Base-by-base conservation (phyloP, 2,329 filamentous ascomycete species). In the Pyrenochaeta sp. region DNA sequence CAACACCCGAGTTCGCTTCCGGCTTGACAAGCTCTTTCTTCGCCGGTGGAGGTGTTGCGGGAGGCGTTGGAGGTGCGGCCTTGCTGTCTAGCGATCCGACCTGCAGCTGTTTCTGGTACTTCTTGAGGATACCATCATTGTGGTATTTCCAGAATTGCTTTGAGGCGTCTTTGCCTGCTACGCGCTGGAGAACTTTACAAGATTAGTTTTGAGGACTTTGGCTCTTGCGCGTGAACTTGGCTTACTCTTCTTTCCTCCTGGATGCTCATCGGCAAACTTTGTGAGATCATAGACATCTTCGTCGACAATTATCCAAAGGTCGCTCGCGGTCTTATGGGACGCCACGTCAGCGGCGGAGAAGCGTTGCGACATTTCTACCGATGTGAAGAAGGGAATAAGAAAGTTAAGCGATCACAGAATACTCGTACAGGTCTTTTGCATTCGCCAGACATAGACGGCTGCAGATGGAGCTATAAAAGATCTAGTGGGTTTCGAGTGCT, bases 241-340 rank as follows among this genome's bases (percentile, higher is more conserved):
- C 82, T 61, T 78, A 88, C 86, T 89, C 79, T 89, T 89, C 78
- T 89, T 88, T 60, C 86, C 85, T 85, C 91, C 92, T 10, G 78
- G 77, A 61, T 81, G 79, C 61, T 82, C 79, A 27, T 82, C 78
- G 59, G 81, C 78, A 64, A 82, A 83, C 58, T 79, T 92, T 67
- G 92, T 96, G 68, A 98, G 76, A 74, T 99, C 94, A 78, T 97
- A 98, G 64, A 98, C 94, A 77, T 98, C 94, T 69, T 93, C 90
- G 65, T 98, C 94, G 64, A 98, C 87, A 62, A 96, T 86, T 71
- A 98, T 91, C 86, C 88, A 98, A 57, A 97, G 83, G 74, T 88
- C 89, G 72, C 92, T 87, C 40, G 88, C 78, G 81, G 94, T 97
- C 83, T 92, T 97, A 79, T 98, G 93, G 79, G 90, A 87, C 74